These are phyloP conservation scores for Boletus tomentosulus DNA, from an alignment of 768 basidiomycete species.

Conservation along the genomic window DNA sequence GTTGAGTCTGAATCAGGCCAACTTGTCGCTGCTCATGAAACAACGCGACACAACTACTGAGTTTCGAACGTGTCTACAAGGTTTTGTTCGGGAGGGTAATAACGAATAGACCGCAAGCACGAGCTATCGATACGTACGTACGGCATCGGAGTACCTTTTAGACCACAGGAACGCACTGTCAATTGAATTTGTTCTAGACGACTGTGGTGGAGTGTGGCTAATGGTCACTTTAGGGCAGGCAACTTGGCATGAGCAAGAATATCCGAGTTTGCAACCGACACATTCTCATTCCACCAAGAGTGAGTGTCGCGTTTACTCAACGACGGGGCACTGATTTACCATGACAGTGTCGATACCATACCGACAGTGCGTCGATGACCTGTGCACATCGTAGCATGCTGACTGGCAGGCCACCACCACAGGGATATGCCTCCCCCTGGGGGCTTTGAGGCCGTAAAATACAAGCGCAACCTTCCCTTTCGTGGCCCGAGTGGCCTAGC, in stretches of 20 bases:
- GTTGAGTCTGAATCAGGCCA: slow-evolving; percentile 24
- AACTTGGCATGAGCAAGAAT: background rate
- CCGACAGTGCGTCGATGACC: slow-evolving; percentile 24
- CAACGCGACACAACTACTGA: background rate
- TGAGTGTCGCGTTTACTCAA: background rate
- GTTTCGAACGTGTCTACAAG: background rate
- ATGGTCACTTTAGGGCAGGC: slow-evolving; percentile 29
- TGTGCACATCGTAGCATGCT: slow-evolving; percentile 6
- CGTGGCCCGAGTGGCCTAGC: slow-evolving; percentile 81
- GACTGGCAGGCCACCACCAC: slow-evolving; percentile 16
- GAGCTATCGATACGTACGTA: slow-evolving; percentile 2
- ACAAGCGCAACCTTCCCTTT: slow-evolving; percentile 93
- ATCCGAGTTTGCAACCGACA: slow-evolving; percentile 4
- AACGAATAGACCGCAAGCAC: background rate
- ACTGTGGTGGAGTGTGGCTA: slow-evolving; percentile 9
- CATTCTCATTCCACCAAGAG: background rate
- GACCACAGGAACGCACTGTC: slow-evolving; percentile 20
- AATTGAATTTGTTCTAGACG: background rate
- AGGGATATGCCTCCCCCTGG: slow-evolving; percentile 96
- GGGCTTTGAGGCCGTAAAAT: slow-evolving; percentile 89
- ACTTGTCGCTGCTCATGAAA: slow-evolving; percentile 6
- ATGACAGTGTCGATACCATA: slow-evolving; percentile 23
- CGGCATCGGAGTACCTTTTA: slow-evolving; percentile 14
- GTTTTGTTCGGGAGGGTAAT: background rate
- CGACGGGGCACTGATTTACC: background rate